phyloP scores from a whole-genome alignment of 192 early-diverging fungal genomes.

The Backusella westeae region DNA sequence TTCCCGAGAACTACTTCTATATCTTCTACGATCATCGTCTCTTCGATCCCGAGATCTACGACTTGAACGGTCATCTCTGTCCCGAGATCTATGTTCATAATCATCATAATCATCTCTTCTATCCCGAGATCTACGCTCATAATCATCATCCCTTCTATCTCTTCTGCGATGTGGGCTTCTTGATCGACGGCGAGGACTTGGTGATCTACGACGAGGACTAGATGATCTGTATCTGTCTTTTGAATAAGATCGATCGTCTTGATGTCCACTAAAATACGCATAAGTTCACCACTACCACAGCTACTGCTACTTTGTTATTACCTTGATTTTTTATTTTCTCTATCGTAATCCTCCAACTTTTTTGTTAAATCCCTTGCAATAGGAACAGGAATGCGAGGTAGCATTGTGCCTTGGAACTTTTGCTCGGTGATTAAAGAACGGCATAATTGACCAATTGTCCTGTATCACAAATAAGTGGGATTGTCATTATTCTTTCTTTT shows the following conservation, averaged over 20 bases:
- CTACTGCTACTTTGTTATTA: not conserved
- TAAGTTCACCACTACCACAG: too few relatives aligned
- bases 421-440: slow-evolving; percentile 65
- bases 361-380: slow-evolving; percentile 72
- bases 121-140: not conserved
- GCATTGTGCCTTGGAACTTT: slow-evolving; percentile 77
- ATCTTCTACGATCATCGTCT: not conserved
- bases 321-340: slow-evolving; percentile 16
- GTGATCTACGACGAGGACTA: not conserved
- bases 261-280: not conserved
- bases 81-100: slow-evolving; percentile 22
- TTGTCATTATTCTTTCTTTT: too few relatives aligned
- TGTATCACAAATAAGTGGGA: slow-evolving; percentile 18
- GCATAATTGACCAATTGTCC: slow-evolving; percentile 73
- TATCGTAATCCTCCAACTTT: slow-evolving; percentile 56
- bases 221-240: not conserved
- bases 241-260: not conserved
- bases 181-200: not conserved
- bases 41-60: not conserved
- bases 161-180: not conserved
- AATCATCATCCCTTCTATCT: not conserved
- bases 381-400: slow-evolving; percentile 81
- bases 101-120: slow-evolving; percentile 31
- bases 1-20: not conserved
- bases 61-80: not conserved